These are phyloP conservation scores for Coemansia sp. DNA, from an alignment of 192 early-diverging fungal species.

Conservation along the genomic window DNA sequence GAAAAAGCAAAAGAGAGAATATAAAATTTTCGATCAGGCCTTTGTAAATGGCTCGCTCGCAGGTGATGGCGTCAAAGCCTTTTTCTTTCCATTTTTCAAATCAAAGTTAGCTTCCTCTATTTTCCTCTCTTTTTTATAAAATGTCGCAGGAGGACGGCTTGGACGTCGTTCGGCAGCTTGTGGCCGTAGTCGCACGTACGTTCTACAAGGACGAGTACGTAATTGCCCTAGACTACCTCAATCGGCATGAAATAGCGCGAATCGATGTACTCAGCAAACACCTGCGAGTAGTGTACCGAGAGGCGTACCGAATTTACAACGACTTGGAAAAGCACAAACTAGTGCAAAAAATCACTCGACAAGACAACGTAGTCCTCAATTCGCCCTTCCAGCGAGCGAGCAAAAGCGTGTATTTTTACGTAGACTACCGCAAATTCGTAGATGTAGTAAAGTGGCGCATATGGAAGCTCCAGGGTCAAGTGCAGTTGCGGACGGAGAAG, in stretches of 20 bases:
- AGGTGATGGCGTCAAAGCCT: not conserved
- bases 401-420: conserved; percentile 74
- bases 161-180: conserved; percentile 62
- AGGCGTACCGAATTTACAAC: conserved; percentile 77
- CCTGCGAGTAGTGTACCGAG: conserved; percentile 67
- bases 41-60: not conserved
- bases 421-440: conserved; percentile 93
- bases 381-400: conserved; percentile 54
- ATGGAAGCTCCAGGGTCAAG: conserved; percentile 73
- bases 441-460: conserved; percentile 93
- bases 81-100: not conserved
- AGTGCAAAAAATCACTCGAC: conserved; percentile 41
- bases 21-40: not conserved
- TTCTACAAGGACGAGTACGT: conserved; percentile 82
- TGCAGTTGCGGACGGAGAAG: conserved; percentile 62
- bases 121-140: not conserved
- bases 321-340: conserved; percentile 78
- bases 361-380: conserved; percentile 31
- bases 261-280: conserved; percentile 75
- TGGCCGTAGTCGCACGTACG: conserved; percentile 76
- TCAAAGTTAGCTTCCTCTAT: not conserved
- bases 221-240: conserved; percentile 82
- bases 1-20: not conserved
- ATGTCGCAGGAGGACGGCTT: conserved; percentile 47
- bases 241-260: conserved; percentile 66